Conservation (phyloP, 2,329 filamentous ascomycete species). For the Epichloe aotearoae region DNA sequence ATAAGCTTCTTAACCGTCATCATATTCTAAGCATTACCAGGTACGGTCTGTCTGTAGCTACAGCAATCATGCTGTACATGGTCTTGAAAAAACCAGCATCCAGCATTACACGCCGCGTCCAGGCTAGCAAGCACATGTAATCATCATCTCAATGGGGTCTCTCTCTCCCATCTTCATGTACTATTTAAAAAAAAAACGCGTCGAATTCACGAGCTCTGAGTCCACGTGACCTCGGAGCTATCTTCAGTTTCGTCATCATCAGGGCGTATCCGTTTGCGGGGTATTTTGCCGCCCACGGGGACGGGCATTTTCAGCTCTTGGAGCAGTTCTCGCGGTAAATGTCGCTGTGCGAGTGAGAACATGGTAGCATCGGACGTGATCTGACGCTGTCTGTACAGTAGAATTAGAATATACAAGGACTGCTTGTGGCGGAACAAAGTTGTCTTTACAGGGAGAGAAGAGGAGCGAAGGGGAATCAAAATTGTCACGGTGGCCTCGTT, state of each 20-base stretch:
- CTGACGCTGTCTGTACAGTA: constrained; percentile 56
- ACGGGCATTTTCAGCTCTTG: constrained; percentile 67
- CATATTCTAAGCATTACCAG: constrained; percentile 29
- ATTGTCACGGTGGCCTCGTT: background rate
- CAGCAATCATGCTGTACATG: constrained; percentile 93
- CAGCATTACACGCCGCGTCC: constrained; percentile 58
- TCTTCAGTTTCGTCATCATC: constrained; percentile 24
- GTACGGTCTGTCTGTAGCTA: constrained; percentile 76
- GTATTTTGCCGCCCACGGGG: constrained; percentile 36
- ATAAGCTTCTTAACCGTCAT: background rate
- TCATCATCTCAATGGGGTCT: background rate
- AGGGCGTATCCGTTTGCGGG: constrained; percentile 21
- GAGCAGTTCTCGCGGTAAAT: constrained; percentile 69
- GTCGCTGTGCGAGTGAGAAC: constrained; percentile 73
- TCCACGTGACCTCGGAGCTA: constrained; percentile 14
- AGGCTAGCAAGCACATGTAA: constrained; percentile 65
- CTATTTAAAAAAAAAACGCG: background rate
- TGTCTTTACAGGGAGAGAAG: constrained; percentile 6
- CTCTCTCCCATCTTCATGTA: background rate
- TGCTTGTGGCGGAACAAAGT: no score
- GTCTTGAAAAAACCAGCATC: constrained; percentile 76
- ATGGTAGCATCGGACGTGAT: constrained; percentile 57
- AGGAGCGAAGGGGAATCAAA: background rate
- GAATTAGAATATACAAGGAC: constrained; percentile 12
- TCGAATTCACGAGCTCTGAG: constrained; percentile 2